These are phyloP conservation scores for Phyllosticta citrichinensis DNA, from an alignment of 2,329 filamentous ascomycete species.

Conservation along the genomic window DNA sequence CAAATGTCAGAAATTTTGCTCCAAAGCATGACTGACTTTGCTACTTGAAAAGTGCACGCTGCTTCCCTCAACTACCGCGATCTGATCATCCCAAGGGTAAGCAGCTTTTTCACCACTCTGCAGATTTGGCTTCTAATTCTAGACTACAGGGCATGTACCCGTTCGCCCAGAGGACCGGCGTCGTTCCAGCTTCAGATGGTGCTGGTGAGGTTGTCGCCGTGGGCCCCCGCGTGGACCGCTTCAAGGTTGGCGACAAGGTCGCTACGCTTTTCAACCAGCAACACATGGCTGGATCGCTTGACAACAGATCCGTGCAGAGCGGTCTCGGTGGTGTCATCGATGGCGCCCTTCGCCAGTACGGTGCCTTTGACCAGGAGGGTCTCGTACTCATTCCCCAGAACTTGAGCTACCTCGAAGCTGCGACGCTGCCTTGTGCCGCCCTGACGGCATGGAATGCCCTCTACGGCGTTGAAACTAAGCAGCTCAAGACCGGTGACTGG, in stretches of 20 bases:
- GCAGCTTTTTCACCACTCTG: neutral
- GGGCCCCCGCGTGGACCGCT: slow-evolving; percentile 46
- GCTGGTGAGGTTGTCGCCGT: slow-evolving; percentile 43
- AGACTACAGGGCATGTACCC: slow-evolving; percentile 16
- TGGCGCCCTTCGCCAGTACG: slow-evolving; percentile 59
- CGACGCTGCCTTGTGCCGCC: slow-evolving; percentile 37
- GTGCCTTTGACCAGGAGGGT: slow-evolving; percentile 55
- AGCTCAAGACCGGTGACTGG: slow-evolving; percentile 28
- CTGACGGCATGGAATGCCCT: slow-evolving; percentile 44
- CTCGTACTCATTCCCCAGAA: slow-evolving; percentile 54
- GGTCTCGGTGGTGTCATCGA: slow-evolving; percentile 60
- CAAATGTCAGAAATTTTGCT: no score
- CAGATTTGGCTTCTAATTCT: neutral
- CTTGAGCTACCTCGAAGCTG: slow-evolving; percentile 37
- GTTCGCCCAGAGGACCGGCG: slow-evolving; percentile 30
- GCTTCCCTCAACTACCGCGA: slow-evolving; percentile 42
- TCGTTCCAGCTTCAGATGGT: slow-evolving; percentile 42
- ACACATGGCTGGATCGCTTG: slow-evolving; percentile 43
- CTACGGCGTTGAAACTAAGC: slow-evolving; percentile 36
- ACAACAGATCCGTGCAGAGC: slow-evolving; percentile 30
- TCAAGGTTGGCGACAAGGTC: slow-evolving; percentile 50
- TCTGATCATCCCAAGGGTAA: slow-evolving; percentile 34
- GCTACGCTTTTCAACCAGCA: slow-evolving; percentile 53
- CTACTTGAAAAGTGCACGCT: slow-evolving; percentile 29
- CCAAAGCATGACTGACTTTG: neutral